Evolutionary conservation across 768 basidiomycete genomes (phyloP).

Genomic region (Leucosporidium yakuticum): DNA sequence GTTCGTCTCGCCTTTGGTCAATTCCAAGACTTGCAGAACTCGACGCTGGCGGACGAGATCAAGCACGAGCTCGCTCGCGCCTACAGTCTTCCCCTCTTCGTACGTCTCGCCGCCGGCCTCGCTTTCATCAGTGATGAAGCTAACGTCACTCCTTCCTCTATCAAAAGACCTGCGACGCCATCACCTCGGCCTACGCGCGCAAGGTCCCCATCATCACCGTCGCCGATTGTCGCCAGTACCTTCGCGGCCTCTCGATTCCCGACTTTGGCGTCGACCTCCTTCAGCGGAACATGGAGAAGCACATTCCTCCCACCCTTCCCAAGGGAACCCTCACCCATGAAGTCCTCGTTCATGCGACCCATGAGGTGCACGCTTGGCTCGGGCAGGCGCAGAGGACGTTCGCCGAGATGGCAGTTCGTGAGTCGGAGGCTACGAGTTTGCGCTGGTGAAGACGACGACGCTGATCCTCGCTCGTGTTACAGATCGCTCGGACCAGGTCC

Average conservation of each 20-base stretch:
- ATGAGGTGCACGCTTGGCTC: constrained; percentile 11
- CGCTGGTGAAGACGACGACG: not conserved
- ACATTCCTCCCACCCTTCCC: not conserved
- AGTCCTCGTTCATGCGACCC: not conserved
- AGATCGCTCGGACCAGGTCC: not conserved
- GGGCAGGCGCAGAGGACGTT: not conserved
- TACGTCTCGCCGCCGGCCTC: not conserved
- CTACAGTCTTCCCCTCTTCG: constrained; percentile 8
- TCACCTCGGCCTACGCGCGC: constrained; percentile 10
- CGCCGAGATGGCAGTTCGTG: constrained; percentile 1
- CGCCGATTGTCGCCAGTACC: constrained; percentile 5
- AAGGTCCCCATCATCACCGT: constrained; percentile 14
- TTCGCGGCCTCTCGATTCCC: not conserved
- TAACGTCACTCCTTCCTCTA: not conserved
- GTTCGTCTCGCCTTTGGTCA: constrained; percentile 1
- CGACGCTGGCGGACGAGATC: not conserved
- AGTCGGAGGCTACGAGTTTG: not conserved
- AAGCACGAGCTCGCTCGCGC: not conserved
- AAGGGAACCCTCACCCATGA: constrained; percentile 4
- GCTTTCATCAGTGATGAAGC: not conserved
- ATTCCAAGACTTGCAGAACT: constrained; percentile 12
- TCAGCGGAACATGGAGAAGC: not conserved
- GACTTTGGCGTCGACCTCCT: not conserved
- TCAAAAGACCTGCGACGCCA: constrained; percentile 10
- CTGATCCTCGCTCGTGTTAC: not conserved